Base-by-base conservation (phyloP, 768 basidiomycete genomes). In the Naganishia onofrii region DNA sequence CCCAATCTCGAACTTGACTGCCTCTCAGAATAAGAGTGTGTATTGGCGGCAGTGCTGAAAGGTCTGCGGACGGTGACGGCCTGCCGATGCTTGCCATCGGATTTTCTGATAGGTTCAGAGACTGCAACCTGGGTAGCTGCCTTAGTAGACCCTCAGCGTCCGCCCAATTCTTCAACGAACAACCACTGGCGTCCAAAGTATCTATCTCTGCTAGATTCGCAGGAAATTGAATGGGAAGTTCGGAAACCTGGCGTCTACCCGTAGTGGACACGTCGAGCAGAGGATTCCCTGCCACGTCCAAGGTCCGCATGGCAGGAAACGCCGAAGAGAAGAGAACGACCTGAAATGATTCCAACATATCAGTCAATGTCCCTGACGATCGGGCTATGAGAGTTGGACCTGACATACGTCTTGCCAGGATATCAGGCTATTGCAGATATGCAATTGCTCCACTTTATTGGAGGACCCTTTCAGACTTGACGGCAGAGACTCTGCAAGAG, bases 391-490 rank as follows among this genome's bases (percentile, higher is more conserved):
- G 32, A 19, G 7, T 19, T 4, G 13, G 54, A 21, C 15, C 19
- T 36, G 36, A 70, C 76, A 56, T 28, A 79, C 78, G 48, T 80
- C 76, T 42, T 68, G 58, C 78, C 78, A 78, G 7, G 70, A 58
- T 7, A 78, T 26, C 1, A 71, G 32, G 21, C 75, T 70, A 36
- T 74, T 34, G 17, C 74, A 71, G 13, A 78, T 60, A 68, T 76
- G 73, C 26, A 79, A 68, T 55, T 76, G 71, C 10, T 69, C 72
- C n/a, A 79, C 51, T 12, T 31, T 55, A 38, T 12, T 6, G 26
- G 55, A 72, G 57, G 28, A 15, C 15, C 0, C 36, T 17, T 1
- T n/a, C 55, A 69, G 38, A 9, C 34, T n/a, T n/a, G n/a, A 46
- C 8, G 42, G 60, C 8, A 63, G 60, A 26, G 42, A 63, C 5